Conservation (phyloP, 768 basidiomycete genomes). For the Boletus barrowsii region DNA sequence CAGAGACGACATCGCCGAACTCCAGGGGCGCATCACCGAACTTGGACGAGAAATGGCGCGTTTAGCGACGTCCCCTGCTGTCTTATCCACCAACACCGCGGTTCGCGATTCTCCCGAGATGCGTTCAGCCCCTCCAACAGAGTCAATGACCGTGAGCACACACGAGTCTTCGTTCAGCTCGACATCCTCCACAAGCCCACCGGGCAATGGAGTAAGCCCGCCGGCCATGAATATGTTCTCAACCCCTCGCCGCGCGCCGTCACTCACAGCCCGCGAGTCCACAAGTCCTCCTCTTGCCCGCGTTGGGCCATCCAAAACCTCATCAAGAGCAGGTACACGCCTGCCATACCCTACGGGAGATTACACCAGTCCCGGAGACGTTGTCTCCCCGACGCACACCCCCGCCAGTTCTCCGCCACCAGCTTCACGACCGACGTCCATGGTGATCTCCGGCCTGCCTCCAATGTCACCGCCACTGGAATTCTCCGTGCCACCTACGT, state of each 20-base stretch:
- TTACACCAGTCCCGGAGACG: slow-evolving; percentile 64
- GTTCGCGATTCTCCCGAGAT: slow-evolving; percentile 43
- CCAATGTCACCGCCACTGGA: slow-evolving; percentile 25
- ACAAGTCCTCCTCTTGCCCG: slow-evolving; percentile 63
- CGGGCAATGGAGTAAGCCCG: slow-evolving; percentile 11
- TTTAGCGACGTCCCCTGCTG: slow-evolving; percentile 50
- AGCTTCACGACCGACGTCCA: slow-evolving; percentile 41
- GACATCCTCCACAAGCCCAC: slow-evolving; percentile 12
- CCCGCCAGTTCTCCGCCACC: slow-evolving; percentile 48
- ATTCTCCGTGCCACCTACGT: slow-evolving; percentile 13
- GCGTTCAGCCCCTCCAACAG: slow-evolving; percentile 44
- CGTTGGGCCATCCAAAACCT: slow-evolving; percentile 33
- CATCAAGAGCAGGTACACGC: slow-evolving; percentile 39
- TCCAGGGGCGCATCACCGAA: slow-evolving; percentile 71
- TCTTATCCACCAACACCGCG: slow-evolving; percentile 46
- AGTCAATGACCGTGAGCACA: slow-evolving; percentile 41
- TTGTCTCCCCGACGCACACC: slow-evolving; percentile 32
- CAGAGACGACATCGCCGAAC: slow-evolving; percentile 66
- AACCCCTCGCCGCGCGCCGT: slow-evolving; percentile 31
- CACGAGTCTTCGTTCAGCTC: slow-evolving; percentile 26
- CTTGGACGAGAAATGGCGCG: slow-evolving; percentile 81
- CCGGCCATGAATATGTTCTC: slow-evolving; percentile 13
- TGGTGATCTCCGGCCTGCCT: slow-evolving; percentile 45
- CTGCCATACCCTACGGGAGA: slow-evolving; percentile 84
- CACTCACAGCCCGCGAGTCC: slow-evolving; percentile 54